Evolutionary conservation across 352 stramenopile species (phyloP).

Genomic region (Phytophthora parvispora): DNA sequence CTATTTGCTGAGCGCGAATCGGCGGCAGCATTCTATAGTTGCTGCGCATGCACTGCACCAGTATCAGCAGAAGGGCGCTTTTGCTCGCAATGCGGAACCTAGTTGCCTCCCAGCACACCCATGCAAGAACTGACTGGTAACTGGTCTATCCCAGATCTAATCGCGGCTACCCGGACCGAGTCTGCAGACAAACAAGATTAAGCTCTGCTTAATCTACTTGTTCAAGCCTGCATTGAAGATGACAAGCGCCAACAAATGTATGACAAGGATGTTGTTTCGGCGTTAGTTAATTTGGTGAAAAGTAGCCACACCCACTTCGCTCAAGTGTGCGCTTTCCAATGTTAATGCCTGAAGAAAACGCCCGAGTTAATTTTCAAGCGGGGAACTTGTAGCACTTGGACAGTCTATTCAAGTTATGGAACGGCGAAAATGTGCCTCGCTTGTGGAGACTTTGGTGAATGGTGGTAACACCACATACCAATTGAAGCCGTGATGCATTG

Average conservation of each 20-base stretch:
- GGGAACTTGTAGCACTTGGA: not conserved
- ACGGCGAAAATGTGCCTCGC: not conserved
- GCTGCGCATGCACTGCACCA: not conserved
- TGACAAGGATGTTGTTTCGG: not conserved
- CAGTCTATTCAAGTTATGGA: not conserved
- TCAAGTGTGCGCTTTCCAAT: not conserved
- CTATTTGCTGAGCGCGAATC: not conserved
- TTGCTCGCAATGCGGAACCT: not conserved
- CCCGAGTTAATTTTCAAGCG: not conserved
- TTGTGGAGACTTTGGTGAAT: not conserved
- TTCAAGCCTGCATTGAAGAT: not conserved
- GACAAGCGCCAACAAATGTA: not conserved
- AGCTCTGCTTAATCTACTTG: not conserved
- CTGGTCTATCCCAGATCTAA: not conserved
- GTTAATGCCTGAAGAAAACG: not conserved
- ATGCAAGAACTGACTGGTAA: not conserved
- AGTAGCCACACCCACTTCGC: not conserved
- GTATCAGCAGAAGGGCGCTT: not conserved
- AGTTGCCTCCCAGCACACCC: not conserved
- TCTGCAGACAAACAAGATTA: not conserved
- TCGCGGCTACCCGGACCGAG: not conserved
- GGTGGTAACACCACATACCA: not conserved
- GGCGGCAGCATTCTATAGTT: not conserved
- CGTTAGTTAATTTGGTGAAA: not conserved
- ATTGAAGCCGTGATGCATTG: not conserved